Percentiles rank a stretch among this genome's conserved stretches.
These are phyloP conservation scores for Fraxinus americana DNA, from an alignment of 257 asterid species.

Conservation along the genomic window DNA sequence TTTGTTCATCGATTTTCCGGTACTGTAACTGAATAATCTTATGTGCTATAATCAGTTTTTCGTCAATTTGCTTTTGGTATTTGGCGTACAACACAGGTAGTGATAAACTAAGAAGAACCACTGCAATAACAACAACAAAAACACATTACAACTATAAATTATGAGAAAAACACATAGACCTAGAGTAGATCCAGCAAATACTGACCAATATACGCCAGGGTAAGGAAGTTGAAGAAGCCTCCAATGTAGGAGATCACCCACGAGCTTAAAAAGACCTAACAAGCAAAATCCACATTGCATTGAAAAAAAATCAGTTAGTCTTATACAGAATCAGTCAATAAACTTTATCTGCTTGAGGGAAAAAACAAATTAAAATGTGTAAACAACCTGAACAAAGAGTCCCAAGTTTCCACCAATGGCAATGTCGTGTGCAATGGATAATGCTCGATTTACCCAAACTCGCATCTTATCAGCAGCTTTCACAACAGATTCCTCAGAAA, in stretches of 20 bases:
- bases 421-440: constrained; percentile 72
- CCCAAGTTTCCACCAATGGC: constrained; percentile 71
- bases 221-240: constrained; percentile 71
- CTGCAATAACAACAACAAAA: constrained; percentile 42
- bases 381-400: constrained; percentile 60
- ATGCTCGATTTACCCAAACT: constrained; percentile 62
- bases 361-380: constrained; percentile 20
- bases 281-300: constrained; percentile 25
- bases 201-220: constrained; percentile 76
- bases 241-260: constrained; percentile 78
- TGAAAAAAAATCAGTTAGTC: constrained; percentile 16
- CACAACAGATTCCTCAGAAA: constrained; percentile 69
- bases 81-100: constrained; percentile 71
- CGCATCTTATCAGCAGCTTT: constrained; percentile 76
- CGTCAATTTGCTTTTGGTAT: constrained; percentile 76
- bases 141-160: background rate
- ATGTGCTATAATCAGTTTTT: constrained; percentile 55
- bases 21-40: constrained; percentile 51
- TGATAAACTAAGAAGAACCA: constrained; percentile 71
- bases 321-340: constrained; percentile 9
- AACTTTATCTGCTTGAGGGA: constrained; percentile 15
- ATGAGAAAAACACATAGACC: background rate
- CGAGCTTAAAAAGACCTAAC: constrained; percentile 68
- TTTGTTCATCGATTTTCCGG: constrained; percentile 46
- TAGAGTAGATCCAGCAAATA: constrained; percentile 9